A percentile compares a stretch with the other conserved stretches of the same genome.
Evolutionary conservation across 257 asterid genomes (phyloP).

Genomic region (Ehretia macrophylla): DNA sequence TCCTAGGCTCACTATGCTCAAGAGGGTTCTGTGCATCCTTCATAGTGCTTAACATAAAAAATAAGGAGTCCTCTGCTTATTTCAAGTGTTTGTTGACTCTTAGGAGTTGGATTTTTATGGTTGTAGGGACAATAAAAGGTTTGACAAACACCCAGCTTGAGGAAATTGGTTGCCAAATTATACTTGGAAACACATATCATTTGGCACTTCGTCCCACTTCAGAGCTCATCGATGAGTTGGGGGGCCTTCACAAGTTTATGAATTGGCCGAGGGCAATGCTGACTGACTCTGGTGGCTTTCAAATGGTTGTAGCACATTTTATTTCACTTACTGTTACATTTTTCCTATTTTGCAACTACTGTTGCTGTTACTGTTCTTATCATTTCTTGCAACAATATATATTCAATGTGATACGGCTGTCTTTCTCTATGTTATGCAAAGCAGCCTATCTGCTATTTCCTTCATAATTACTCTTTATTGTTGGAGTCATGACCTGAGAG

Average conservation of each 20-base stretch:
- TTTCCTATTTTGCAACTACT: neutral
- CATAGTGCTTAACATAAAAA: too few relatives aligned
- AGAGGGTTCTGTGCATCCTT: too few relatives aligned
- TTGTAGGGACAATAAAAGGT: slow-evolving; percentile 88
- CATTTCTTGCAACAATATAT: too few relatives aligned
- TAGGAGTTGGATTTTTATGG: too few relatives aligned
- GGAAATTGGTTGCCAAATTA: slow-evolving; percentile 97
- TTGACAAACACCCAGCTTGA: slow-evolving; percentile 83
- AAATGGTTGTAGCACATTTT: slow-evolving; percentile 58
- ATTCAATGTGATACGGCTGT: too few relatives aligned
- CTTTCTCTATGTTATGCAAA: too few relatives aligned
- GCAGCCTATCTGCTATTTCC: too few relatives aligned
- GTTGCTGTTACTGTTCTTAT: too few relatives aligned
- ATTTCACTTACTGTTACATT: neutral
- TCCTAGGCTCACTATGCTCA: too few relatives aligned
- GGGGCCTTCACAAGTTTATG: slow-evolving; percentile 97
- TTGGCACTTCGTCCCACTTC: slow-evolving; percentile 96
- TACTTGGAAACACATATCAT: slow-evolving; percentile 96
- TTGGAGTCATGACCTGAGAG: too few relatives aligned
- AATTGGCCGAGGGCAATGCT: slow-evolving; percentile 96
- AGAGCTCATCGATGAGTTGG: slow-evolving; percentile 89
- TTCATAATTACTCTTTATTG: too few relatives aligned
- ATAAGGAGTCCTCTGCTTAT: too few relatives aligned
- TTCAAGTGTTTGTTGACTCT: neutral
- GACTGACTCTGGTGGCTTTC: slow-evolving; percentile 98